Evolutionary conservation across 805 yeast genomes (phyloP).

Genomic region (Candida taoyuanica): DNA sequence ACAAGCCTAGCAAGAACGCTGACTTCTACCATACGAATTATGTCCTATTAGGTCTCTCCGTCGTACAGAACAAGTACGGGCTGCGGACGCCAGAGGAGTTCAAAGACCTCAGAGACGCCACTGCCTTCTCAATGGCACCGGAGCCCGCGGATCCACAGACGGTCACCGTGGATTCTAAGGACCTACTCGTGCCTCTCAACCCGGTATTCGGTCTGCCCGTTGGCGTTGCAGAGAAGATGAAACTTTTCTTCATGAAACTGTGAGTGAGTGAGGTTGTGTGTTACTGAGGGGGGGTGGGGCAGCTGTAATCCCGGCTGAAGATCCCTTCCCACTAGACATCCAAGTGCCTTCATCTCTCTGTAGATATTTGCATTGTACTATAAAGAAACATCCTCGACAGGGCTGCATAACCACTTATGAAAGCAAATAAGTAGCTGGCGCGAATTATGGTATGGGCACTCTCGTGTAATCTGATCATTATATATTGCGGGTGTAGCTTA

Average conservation of each 20-base stretch:
- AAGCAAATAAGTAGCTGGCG: too few species aligned
- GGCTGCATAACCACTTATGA: not conserved
- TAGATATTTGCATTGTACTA: too few species aligned
- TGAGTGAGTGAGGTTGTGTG: too few species aligned
- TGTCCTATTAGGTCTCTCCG: conserved; percentile 63
- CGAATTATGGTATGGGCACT: not conserved
- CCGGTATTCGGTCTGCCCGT: conserved; percentile 58
- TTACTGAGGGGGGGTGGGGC: too few species aligned
- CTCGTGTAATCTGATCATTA: not conserved
- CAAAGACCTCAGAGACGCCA: conserved; percentile 4
- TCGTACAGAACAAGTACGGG: conserved; percentile 19
- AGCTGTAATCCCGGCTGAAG: too few species aligned
- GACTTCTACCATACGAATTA: conserved; percentile 94
- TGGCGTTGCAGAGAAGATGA: conserved; percentile 32
- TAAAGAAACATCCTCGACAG: not conserved
- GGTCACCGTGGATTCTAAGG: conserved; percentile 18
- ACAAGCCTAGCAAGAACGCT: conserved; percentile 76
- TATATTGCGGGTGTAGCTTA: too few species aligned
- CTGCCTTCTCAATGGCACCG: conserved; percentile 11
- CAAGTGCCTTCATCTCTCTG: too few species aligned
- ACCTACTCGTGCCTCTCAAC: conserved; percentile 35
- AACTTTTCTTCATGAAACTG: conserved; percentile 6
- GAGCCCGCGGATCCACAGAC: conserved; percentile 7
- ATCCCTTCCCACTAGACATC: too few species aligned
- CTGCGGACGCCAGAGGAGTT: conserved; percentile 4